A percentile compares a stretch with the other conserved stretches of the same genome.
Evolutionary conservation across 1,284 basidiomycete species (phyloP).

Genomic region (Cutaneotrichosporon cutaneum): DNA sequence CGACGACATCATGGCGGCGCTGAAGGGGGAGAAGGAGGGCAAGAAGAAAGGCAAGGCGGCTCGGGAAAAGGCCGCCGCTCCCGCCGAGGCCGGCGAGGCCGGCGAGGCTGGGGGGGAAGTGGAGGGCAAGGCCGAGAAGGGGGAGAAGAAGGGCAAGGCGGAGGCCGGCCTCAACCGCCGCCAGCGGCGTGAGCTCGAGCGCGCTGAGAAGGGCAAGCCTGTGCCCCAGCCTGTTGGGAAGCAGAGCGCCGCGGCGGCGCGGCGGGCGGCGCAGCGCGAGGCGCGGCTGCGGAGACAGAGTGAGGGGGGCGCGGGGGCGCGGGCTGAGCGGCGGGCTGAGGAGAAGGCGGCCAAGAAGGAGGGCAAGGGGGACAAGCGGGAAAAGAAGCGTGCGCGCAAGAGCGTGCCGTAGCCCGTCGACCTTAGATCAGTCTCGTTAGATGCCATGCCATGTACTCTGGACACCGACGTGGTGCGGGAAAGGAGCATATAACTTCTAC

Average conservation of each 20-base stretch:
- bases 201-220: conserved; percentile 18
- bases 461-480: too few species aligned
- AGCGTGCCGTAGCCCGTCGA: neutral
- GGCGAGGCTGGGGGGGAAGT: too few species aligned
- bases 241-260: conserved; percentile 12
- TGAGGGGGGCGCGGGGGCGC: conserved; percentile 6
- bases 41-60: conserved; percentile 7
- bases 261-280: conserved; percentile 16
- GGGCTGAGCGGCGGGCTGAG: conserved; percentile 11
- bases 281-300: conserved; percentile 11
- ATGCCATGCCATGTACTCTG: conserved; percentile 11
- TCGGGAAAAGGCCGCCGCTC: conserved; percentile 7
- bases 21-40: conserved; percentile 8
- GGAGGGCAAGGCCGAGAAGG: conserved; percentile 7
- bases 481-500: too few species aligned
- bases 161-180: conserved; percentile 19
- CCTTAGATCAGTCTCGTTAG: neutral
- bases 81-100: conserved; percentile 6
- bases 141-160: conserved; percentile 5
- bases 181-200: conserved; percentile 17
- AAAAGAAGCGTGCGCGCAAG: conserved; percentile 13
- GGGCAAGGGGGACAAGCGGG: conserved; percentile 10
- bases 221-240: neutral
- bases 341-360: conserved; percentile 9
- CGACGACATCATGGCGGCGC: conserved; percentile 28